These are phyloP conservation scores for Suillus fuscotomentosus DNA, from an alignment of 768 basidiomycete genomes.

Conservation along the genomic window DNA sequence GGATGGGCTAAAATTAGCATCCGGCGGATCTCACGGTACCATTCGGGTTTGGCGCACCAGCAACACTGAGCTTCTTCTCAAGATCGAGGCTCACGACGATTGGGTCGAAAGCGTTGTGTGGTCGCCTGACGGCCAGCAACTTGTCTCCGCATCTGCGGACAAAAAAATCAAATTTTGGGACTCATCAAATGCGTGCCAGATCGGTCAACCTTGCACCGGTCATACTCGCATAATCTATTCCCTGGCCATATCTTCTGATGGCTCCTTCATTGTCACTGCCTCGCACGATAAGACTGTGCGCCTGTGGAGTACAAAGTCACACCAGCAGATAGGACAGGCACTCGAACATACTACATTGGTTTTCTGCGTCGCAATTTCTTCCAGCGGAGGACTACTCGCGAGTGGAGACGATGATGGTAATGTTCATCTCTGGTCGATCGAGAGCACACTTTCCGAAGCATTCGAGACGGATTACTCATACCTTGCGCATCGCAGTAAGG, in stretches of 20 bases:
- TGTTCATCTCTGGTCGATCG: background rate
- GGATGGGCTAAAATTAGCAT: background rate
- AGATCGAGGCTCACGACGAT: too few species aligned
- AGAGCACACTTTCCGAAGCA: background rate
- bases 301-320: slow-evolving; percentile 55
- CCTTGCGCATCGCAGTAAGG: too few species aligned
- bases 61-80: too few species aligned
- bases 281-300: slow-evolving; percentile 80
- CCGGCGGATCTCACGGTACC: too few species aligned
- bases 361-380: background rate
- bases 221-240: too few species aligned
- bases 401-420: background rate
- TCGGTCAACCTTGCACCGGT: background rate
- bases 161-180: too few species aligned
- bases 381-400: background rate
- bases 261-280: slow-evolving; percentile 71
- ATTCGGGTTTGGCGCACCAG: background rate
- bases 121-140: background rate
- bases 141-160: background rate
- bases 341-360: background rate
- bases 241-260: slow-evolving; percentile 49
- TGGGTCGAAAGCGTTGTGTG: background rate
- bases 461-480: too few species aligned
- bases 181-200: too few species aligned
- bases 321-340: background rate